Conservation (phyloP, 768 basidiomycete genomes). For the Kwoniella dejecticola region DNA sequence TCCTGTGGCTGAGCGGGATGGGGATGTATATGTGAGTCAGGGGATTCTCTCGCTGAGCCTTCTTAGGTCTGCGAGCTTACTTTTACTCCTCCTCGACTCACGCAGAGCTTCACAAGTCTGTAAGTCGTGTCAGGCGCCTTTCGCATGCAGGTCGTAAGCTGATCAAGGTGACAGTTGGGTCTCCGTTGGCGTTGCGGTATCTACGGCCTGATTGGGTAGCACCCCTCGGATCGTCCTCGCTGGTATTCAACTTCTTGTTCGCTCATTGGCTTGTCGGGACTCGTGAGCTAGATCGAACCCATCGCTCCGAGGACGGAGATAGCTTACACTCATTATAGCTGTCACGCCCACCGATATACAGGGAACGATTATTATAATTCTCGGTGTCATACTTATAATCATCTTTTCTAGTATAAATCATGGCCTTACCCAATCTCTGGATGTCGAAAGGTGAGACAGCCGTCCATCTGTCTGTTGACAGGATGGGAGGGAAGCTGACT, state of each 20-base stretch:
- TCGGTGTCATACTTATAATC: slow-evolving; percentile 54
- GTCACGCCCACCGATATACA: slow-evolving; percentile 51
- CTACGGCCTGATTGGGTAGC: slow-evolving; percentile 81
- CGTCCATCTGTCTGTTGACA: not conserved
- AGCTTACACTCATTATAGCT: slow-evolving; percentile 30
- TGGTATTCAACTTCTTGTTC: slow-evolving; percentile 95
- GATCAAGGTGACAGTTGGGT: slow-evolving; percentile 20
- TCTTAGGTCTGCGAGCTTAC: not conserved
- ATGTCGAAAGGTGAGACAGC: slow-evolving; percentile 39
- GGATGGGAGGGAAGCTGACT: not conserved
- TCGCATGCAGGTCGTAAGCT: not conserved
- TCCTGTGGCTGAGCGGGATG: slow-evolving; percentile 88
- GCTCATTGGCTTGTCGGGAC: slow-evolving; percentile 61
- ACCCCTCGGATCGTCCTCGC: slow-evolving; percentile 85
- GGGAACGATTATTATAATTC: slow-evolving; percentile 52
- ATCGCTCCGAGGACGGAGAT: not conserved
- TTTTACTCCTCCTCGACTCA: slow-evolving; percentile 7
- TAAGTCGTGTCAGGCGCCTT: slow-evolving; percentile 13
- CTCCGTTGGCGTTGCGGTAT: slow-evolving; percentile 42
- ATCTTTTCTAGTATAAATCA: slow-evolving; percentile 55
- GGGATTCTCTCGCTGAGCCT: not conserved
- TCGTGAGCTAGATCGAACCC: slow-evolving; percentile 32
- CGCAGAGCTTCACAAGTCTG: slow-evolving; percentile 43
- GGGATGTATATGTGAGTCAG: slow-evolving; percentile 79
- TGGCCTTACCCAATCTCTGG: slow-evolving; percentile 47